Conservation (phyloP, 345 rosid genomes). For the Syzygium jambos region DNA sequence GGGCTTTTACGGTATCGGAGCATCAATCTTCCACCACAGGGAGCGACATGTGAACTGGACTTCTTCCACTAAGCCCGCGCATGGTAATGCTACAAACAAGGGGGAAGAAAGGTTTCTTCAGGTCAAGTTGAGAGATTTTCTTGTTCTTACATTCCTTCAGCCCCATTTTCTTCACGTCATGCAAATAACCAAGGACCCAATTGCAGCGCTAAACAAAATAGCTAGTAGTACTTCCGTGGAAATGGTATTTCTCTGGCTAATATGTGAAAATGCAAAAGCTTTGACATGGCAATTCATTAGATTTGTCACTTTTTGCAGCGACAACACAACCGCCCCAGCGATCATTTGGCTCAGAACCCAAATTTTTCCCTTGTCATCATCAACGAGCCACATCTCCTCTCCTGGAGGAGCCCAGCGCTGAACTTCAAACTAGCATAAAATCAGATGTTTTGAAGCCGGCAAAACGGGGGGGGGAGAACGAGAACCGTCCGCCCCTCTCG, state of each 20-base stretch:
- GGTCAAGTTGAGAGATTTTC: not conserved
- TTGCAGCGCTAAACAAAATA: not conserved
- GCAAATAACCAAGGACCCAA: not conserved
- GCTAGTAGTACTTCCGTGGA: not conserved
- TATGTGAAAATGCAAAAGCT: not conserved
- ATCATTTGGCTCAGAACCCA: not conserved
- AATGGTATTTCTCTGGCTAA: not conserved
- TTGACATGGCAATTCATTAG: not conserved
- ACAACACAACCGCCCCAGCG: not conserved
- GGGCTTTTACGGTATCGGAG: not conserved
- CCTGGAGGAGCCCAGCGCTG: not conserved
- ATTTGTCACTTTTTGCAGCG: not conserved
- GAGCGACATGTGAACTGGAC: not conserved
- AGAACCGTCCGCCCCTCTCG: not conserved
- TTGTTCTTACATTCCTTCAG: not conserved
- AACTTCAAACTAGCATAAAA: not conserved
- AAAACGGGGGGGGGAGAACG: not conserved
- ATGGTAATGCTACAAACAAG: not conserved
- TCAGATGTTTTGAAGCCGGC: not conserved
- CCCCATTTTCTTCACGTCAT: not conserved
- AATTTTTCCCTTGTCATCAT: not conserved
- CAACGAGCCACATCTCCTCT: not conserved
- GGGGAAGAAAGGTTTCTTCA: not conserved
- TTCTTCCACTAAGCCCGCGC: not conserved
- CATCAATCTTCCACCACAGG: not conserved